phyloP scores from a whole-genome alignment of 2,329 filamentous ascomycete genomes.

The Cordyceps sp. region DNA sequence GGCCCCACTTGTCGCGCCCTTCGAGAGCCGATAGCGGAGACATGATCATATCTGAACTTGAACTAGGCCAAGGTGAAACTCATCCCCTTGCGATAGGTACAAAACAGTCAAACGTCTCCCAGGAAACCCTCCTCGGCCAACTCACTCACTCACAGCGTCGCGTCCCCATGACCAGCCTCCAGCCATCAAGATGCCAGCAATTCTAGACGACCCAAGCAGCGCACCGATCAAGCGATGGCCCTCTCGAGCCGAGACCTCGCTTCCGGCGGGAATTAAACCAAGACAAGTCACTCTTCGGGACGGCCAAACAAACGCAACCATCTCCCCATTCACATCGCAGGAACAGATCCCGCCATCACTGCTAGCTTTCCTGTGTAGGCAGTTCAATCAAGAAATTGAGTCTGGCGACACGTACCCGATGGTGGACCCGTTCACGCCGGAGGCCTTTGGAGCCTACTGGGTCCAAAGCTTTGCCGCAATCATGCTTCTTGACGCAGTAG shows the following conservation, averaged over 20 bases:
- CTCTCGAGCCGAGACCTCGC: constrained; percentile 4
- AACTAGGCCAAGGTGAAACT: no score
- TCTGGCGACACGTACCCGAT: constrained; percentile 86
- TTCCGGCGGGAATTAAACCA: constrained; percentile 53
- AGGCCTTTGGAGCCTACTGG: constrained; percentile 70
- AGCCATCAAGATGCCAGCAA: not conserved
- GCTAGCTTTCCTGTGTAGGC: constrained; percentile 60
- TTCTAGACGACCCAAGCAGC: not conserved
- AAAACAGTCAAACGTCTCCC: no score
- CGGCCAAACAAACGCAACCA: constrained; percentile 65
- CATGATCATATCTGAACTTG: no score
- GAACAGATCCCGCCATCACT: constrained; percentile 58
- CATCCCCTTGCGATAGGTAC: no score
- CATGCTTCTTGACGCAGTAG: constrained; percentile 71
- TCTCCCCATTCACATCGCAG: constrained; percentile 64
- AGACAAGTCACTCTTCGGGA: constrained; percentile 71
- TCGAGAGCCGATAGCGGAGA: no score
- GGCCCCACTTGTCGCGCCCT: no score
- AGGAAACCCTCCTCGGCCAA: no score
- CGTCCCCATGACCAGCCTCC: no score
- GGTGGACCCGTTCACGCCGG: constrained; percentile 56
- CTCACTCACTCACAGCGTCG: no score
- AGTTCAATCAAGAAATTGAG: constrained; percentile 81
- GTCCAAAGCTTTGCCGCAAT: constrained; percentile 80
- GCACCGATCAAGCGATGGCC: not conserved